A percentile compares a stretch with the other conserved stretches of the same genome.
These are phyloP conservation scores for Taphrina sp. DNA, from an alignment of 1,139 yeast species.

Conservation along the genomic window DNA sequence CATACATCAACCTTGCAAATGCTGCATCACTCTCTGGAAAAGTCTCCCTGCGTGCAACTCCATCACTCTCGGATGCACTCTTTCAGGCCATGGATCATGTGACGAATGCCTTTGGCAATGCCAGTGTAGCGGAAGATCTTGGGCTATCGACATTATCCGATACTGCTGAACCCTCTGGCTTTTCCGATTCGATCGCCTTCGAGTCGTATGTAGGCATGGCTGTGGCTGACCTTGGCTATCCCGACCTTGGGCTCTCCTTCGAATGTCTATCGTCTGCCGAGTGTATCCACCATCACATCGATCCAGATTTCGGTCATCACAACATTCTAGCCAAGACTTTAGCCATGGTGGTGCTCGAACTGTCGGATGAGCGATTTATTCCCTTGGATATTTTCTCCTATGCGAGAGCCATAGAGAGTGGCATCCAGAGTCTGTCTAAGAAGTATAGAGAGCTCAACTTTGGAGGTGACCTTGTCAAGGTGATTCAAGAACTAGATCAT, in stretches of 20 bases:
- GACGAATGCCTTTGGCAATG: constrained; percentile 47
- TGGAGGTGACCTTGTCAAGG: constrained; percentile 39
- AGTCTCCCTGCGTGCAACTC: constrained; percentile 63
- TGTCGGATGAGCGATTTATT: constrained; percentile 71
- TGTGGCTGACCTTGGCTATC: constrained; percentile 12
- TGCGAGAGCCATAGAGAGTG: constrained; percentile 50
- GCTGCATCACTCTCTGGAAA: constrained; percentile 60
- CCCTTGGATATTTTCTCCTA: constrained; percentile 63
- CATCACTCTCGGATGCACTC: constrained; percentile 56
- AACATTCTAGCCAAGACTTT: constrained; percentile 58
- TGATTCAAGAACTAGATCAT: constrained; percentile 40
- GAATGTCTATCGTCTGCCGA: constrained; percentile 20
- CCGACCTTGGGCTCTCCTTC: neutral
- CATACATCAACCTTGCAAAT: constrained; percentile 75
- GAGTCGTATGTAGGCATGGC: constrained; percentile 50
- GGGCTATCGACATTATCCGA: constrained; percentile 17
- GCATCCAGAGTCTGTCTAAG: constrained; percentile 53
- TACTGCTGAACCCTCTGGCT: constrained; percentile 33
- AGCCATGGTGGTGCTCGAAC: constrained; percentile 54
- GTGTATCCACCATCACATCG: constrained; percentile 14
- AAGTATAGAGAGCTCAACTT: constrained; percentile 44
- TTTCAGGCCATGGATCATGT: constrained; percentile 49
- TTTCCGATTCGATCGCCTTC: constrained; percentile 28
- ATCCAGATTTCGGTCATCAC: constrained; percentile 54
- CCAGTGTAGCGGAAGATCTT: constrained; percentile 40